These are phyloP conservation scores for Arachnopeziza araneosa DNA, from an alignment of 2,329 filamentous ascomycete genomes.

Conservation along the genomic window DNA sequence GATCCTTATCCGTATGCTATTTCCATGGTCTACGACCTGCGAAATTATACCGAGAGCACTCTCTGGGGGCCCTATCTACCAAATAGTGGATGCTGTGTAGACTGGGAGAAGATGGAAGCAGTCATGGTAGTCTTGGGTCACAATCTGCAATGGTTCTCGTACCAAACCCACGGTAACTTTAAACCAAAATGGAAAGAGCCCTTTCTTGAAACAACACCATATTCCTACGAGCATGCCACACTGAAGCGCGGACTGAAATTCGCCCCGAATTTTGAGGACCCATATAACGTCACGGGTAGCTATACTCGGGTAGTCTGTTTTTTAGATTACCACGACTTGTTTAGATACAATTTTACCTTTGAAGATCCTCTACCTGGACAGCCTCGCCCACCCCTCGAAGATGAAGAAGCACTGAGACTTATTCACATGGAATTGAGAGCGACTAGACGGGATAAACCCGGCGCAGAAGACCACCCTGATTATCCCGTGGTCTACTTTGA, in stretches of 20 bases:
- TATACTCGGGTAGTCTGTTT: constrained; percentile 59
- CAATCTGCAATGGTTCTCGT: constrained; percentile 49
- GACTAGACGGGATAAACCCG: constrained; percentile 53
- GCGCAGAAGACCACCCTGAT: constrained; percentile 48
- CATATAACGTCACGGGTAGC: constrained; percentile 64
- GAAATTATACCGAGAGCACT: constrained; percentile 56
- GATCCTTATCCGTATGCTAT: constrained; percentile 55
- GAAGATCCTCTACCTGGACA: constrained; percentile 37
- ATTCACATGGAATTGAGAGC: constrained; percentile 64
- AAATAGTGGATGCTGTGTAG: constrained; percentile 56
- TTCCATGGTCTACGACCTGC: constrained; percentile 67
- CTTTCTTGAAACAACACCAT: constrained; percentile 10
- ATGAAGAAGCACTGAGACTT: constrained; percentile 62
- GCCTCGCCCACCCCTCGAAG: constrained; percentile 49
- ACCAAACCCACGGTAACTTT: constrained; percentile 1
- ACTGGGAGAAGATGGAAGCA: constrained; percentile 78
- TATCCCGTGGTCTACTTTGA: constrained; percentile 64
- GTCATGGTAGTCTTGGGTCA: constrained; percentile 63
- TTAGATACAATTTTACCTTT: constrained; percentile 61
- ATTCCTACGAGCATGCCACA: not conserved
- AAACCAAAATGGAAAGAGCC: constrained; percentile 10
- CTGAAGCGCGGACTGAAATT: not conserved
- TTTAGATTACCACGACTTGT: constrained; percentile 67
- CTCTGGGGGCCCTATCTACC: constrained; percentile 68
- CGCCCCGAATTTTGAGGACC: constrained; percentile 46